These are phyloP conservation scores for Gliomastix tumulicola DNA, from an alignment of 2,329 filamentous ascomycete genomes.

Conservation along the genomic window DNA sequence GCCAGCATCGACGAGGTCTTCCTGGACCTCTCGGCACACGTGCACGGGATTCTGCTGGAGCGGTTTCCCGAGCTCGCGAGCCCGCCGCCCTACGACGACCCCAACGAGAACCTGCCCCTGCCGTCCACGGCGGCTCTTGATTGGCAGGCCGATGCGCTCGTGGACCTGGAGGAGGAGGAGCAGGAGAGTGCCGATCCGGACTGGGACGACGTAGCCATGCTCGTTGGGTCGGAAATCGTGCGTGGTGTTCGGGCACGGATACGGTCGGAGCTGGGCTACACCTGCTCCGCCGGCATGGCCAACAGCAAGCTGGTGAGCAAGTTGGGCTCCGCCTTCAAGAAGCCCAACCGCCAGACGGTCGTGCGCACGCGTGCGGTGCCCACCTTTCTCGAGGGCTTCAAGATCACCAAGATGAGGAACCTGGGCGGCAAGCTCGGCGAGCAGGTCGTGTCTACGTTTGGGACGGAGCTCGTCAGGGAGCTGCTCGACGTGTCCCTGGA, in stretches of 20 bases:
- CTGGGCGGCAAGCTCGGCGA: constrained; percentile 94
- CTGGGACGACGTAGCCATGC: constrained; percentile 90
- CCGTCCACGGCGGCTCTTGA: constrained; percentile 65
- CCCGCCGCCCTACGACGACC: constrained; percentile 67
- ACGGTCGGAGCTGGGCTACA: constrained; percentile 69
- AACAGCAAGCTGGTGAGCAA: constrained; percentile 95
- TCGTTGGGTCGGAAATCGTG: constrained; percentile 85
- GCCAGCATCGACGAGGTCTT: constrained; percentile 96
- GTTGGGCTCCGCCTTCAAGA: constrained; percentile 83
- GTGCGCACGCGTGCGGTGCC: constrained; percentile 77
- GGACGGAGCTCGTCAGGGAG: constrained; percentile 72
- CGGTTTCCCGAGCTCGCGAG: constrained; percentile 64
- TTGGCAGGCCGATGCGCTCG: constrained; percentile 76
- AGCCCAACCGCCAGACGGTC: constrained; percentile 92
- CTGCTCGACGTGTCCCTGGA: constrained; percentile 66
- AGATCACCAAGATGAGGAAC: constrained; percentile 91
- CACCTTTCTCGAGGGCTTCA: constrained; percentile 75
- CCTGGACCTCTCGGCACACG: constrained; percentile 79
- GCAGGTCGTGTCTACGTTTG: constrained; percentile 73
- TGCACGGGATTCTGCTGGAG: constrained; percentile 68
- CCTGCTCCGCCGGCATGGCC: constrained; percentile 83
- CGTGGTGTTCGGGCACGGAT: constrained; percentile 65
- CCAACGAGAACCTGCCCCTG: constrained; percentile 61
- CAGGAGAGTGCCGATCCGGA: constrained; percentile 77
- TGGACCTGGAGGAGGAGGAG: constrained; percentile 71